Percentiles rank a stretch among this genome's conserved stretches.
Evolutionary conservation across 176 grass and related monocot genomes (phyloP).

Genomic region (Oryza punctata): DNA sequence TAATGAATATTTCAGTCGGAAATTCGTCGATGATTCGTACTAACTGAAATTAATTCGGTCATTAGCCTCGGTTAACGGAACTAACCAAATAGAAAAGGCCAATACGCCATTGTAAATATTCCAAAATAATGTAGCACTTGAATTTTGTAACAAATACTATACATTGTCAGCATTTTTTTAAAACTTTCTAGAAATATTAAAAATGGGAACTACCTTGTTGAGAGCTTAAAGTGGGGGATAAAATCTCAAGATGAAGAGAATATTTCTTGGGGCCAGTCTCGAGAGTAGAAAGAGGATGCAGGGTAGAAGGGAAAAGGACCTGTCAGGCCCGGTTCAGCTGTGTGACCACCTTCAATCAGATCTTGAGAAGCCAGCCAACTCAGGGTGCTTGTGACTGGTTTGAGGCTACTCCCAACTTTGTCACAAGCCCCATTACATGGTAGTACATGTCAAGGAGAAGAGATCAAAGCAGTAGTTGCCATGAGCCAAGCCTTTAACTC

Average conservation of each 20-base stretch:
- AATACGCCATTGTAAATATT: too few relatives aligned
- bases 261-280: neutral
- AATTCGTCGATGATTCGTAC: too few relatives aligned
- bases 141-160: too few relatives aligned
- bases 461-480: constrained; percentile 43
- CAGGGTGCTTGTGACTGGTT: neutral
- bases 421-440: neutral
- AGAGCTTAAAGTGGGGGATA: neutral
- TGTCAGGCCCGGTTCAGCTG: neutral
- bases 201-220: too few relatives aligned
- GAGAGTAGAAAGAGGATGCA: neutral
- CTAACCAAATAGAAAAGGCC: too few relatives aligned
- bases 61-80: too few relatives aligned
- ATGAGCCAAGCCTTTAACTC: constrained; percentile 38
- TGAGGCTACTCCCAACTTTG: neutral
- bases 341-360: constrained; percentile 36
- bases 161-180: too few relatives aligned
- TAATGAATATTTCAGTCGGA: too few relatives aligned
- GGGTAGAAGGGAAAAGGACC: neutral
- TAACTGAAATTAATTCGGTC: too few relatives aligned
- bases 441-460: constrained; percentile 40
- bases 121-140: too few relatives aligned
- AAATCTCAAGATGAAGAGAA: neutral
- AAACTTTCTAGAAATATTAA: too few relatives aligned
- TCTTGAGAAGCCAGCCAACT: neutral